These are phyloP conservation scores for Xylariales sp. DNA, from an alignment of 2,329 filamentous ascomycete species.

Conservation along the genomic window DNA sequence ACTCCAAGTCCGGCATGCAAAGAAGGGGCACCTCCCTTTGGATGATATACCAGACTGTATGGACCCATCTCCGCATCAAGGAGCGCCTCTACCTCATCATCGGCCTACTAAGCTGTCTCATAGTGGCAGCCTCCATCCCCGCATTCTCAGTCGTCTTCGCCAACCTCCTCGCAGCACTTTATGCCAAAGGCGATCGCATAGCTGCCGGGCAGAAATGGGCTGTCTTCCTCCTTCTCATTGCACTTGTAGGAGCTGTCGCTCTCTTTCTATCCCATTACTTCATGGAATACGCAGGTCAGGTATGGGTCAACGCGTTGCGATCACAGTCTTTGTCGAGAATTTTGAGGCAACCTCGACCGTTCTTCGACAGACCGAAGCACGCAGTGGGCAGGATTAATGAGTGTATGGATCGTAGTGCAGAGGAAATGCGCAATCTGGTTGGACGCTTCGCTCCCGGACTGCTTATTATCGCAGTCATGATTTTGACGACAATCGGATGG, in stretches of 20 bases:
- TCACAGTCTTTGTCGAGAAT: conserved; percentile 63
- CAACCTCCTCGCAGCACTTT: conserved; percentile 67
- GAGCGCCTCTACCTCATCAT: conserved; percentile 52
- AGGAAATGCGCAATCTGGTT: conserved; percentile 81
- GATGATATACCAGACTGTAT: conserved; percentile 63
- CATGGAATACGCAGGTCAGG: conserved; percentile 66
- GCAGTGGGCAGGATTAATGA: conserved; percentile 60
- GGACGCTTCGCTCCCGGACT: conserved; percentile 71
- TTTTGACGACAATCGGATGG: conserved; percentile 67
- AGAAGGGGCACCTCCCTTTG: conserved; percentile 38
- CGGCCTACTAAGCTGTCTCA: conserved; percentile 56
- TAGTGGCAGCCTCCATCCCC: conserved; percentile 65
- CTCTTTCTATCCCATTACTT: conserved; percentile 65
- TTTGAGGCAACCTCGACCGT: conserved; percentile 69
- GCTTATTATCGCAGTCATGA: conserved; percentile 63
- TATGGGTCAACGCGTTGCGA: conserved; percentile 72
- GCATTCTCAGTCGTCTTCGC: conserved; percentile 74
- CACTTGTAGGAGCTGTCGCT: conserved; percentile 59
- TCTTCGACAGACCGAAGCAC: conserved; percentile 71
- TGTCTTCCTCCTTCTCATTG: conserved; percentile 62
- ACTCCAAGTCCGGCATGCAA: too few relatives aligned
- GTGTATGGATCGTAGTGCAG: conserved; percentile 73
- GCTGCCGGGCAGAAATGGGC: conserved; percentile 60
- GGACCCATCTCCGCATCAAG: conserved; percentile 54
- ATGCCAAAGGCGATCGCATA: conserved; percentile 44